These are phyloP conservation scores for Boletellus deceptivus DNA, from an alignment of 1,284 basidiomycete species.

Conservation along the genomic window DNA sequence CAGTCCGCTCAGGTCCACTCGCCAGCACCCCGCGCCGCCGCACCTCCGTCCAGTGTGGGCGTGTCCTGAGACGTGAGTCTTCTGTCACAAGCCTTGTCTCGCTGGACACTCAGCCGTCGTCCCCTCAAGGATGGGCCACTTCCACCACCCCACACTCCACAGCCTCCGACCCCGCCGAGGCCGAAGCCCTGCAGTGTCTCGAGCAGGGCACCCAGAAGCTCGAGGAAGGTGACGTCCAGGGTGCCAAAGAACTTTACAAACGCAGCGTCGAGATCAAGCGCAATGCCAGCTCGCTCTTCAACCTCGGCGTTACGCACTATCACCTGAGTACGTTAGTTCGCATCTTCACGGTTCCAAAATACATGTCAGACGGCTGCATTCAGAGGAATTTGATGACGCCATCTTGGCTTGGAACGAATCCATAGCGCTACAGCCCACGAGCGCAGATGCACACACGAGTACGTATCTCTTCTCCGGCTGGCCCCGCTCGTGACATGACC, in stretches of 20 bases:
- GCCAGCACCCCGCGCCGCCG: conserved; percentile 14
- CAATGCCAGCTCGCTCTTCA: conserved; percentile 82
- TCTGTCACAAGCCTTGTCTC: conserved; percentile 11
- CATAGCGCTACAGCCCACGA: conserved; percentile 78
- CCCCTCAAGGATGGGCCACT: conserved; percentile 71
- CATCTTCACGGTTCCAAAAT: conserved; percentile 13
- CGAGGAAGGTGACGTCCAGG: conserved; percentile 86
- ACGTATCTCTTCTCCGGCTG: conserved; percentile 33
- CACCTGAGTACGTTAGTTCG: conserved; percentile 66
- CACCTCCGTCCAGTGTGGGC: conserved; percentile 9
- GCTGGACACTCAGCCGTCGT: conserved; percentile 1
- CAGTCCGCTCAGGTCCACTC: conserved; percentile 18
- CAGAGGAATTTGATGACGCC: conserved; percentile 85
- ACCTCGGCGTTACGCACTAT: conserved; percentile 86
- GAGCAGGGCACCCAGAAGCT: conserved; percentile 87
- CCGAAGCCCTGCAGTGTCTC: conserved; percentile 77
- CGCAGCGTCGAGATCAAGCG: conserved; percentile 81
- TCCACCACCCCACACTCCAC: conserved; percentile 79
- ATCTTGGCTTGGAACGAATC: conserved; percentile 87
- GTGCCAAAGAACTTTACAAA: conserved; percentile 76
- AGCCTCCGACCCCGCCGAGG: conserved; percentile 79
- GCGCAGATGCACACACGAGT: conserved; percentile 93
- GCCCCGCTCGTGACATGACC: conserved; percentile 28
- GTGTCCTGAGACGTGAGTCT: conserved; percentile 29
- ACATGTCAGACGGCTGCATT: conserved; percentile 17